Percentiles rank a stretch among this genome's conserved stretches.
Evolutionary conservation across 2,329 filamentous ascomycete species (phyloP).

Genomic region (Trichophaea hybrida): DNA sequence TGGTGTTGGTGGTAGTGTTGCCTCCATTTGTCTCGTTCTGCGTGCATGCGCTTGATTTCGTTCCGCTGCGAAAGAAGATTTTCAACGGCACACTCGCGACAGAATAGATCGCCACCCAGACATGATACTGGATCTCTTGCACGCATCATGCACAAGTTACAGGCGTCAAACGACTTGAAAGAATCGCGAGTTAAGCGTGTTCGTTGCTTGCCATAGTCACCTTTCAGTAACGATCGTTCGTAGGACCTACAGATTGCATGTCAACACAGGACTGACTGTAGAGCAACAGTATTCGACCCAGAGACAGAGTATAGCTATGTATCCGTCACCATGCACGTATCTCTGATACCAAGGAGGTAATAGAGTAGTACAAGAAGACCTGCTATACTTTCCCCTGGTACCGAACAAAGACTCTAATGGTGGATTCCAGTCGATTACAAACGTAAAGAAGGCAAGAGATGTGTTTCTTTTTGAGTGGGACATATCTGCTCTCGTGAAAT

Average conservation of each 20-base stretch:
- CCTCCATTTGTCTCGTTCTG: slow-evolving; percentile 45
- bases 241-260: slow-evolving; percentile 41
- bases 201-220: slow-evolving; percentile 64
- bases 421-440: slow-evolving; percentile 6
- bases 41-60: slow-evolving; percentile 72
- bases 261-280: not conserved
- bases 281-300: not conserved
- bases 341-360: not conserved
- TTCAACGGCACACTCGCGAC: slow-evolving; percentile 77
- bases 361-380: not conserved
- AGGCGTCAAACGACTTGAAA: slow-evolving; percentile 81
- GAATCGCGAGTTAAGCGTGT: slow-evolving; percentile 81
- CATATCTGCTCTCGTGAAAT: slow-evolving; percentile 5
- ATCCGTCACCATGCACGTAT: too few species aligned
- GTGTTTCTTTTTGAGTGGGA: slow-evolving; percentile 60
- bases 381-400: not conserved
- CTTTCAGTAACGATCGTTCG: slow-evolving; percentile 69
- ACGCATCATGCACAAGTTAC: slow-evolving; percentile 69
- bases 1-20: slow-evolving; percentile 48
- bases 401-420: not conserved
- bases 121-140: slow-evolving; percentile 75
- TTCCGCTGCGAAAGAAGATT: slow-evolving; percentile 86
- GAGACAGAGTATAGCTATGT: not conserved
- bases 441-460: slow-evolving; percentile 79
- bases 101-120: slow-evolving; percentile 76